Evolutionary conservation across 2,329 filamentous ascomycete species (phyloP), one percentile per base, ranked within the genome.

Genomic region (Thielaviopsis euricoi): DNA sequence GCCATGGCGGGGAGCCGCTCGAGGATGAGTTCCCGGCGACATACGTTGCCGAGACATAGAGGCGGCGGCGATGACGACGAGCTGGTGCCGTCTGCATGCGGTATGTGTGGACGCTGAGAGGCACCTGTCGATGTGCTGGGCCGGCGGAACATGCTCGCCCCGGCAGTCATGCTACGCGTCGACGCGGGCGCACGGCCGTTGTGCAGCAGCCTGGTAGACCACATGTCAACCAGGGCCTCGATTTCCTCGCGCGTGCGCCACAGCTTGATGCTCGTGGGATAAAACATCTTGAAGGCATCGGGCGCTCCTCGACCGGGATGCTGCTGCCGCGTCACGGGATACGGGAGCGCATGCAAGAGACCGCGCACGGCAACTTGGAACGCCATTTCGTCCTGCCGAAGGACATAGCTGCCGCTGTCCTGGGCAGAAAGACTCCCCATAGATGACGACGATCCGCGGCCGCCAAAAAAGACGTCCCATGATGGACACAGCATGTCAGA

Each of bases 351-450:
- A 67, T 95, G 95, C 0, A 96, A 71, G 54, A 97, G 71, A 0
- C 93, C 93, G 13, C 90, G 82, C 0, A 95, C 87, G 4, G 89
- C 89, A 19, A 91, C 83, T 63, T 98, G 88, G 63, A 96, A 97
- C 23, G 86, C 84, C 67, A 98, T 90, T 66, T 98, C 93, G 62
- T 96, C 89, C 69, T 97, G 91, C 6, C 90, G 83, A 10, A 97
- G 72, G 15, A 84, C 77, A 61, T 96, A 91, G 56, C 82, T 81
- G 21, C 79, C 79, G 0, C 77, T 75, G 67, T 84, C 75, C 71
- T 70, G 74, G 65, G 72, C 77, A 15, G 70, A 66, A 74, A 23
- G 6, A 73, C 72, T 10, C 29, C 29, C 29, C 29, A 10, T n/a
- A n/a, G n/a, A n/a, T n/a, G n/a, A 33, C n/a, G 21, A 37, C 10